A percentile compares a stretch with the other conserved stretches of the same genome.
Evolutionary conservation across 2,329 filamentous ascomycete species (phyloP).

Genomic region (Monilinia vaccinii-corymbosi): DNA sequence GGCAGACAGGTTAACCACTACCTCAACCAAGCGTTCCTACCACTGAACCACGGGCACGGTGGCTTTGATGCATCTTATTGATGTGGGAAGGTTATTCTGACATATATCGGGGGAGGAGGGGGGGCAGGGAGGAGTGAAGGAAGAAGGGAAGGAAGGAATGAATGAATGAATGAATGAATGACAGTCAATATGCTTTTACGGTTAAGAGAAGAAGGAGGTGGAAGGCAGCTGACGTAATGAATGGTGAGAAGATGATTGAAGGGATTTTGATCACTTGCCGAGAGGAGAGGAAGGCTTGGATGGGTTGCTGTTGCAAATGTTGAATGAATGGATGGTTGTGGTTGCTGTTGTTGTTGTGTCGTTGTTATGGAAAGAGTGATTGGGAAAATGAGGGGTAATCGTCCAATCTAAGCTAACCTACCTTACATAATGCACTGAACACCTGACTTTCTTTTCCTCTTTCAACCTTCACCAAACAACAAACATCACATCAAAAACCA

Average conservation of each 20-base stretch:
- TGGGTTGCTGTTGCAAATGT: not conserved
- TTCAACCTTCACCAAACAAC: not conserved
- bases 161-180: not conserved
- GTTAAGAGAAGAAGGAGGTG: not conserved
- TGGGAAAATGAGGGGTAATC: not conserved
- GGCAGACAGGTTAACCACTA: constrained; percentile 11
- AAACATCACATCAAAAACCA: not conserved
- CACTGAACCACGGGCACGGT: not conserved
- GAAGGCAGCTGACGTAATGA: not conserved
- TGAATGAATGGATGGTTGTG: not conserved
- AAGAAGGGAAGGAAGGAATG: not conserved
- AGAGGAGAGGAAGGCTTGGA: not conserved
- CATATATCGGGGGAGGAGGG: not conserved
- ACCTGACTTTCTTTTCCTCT: not conserved
- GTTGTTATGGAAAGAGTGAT: not conserved
- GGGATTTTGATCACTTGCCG: not conserved
- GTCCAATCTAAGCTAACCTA: not conserved
- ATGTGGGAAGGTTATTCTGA: not conserved
- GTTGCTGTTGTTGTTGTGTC: not conserved
- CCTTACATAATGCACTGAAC: not conserved
- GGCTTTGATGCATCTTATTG: not conserved
- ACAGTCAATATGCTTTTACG: not conserved
- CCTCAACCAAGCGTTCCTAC: constrained; percentile 8
- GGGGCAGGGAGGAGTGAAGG: not conserved
- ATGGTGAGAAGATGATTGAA: not conserved